These are phyloP conservation scores for Termitomyces sp. DNA, from an alignment of 768 basidiomycete species.

Conservation along the genomic window DNA sequence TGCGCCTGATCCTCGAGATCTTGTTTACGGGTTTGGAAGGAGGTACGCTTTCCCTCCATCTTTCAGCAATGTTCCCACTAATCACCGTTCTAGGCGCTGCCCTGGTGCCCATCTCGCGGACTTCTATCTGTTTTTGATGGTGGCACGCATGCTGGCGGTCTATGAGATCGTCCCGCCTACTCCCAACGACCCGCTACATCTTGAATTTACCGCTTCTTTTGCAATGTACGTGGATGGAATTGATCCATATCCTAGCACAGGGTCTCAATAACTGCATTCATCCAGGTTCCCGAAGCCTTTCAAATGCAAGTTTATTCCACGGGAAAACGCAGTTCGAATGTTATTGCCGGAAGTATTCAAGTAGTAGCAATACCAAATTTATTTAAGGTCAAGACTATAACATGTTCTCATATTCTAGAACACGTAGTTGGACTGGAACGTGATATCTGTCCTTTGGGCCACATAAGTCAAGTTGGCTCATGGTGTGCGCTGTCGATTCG, in stretches of 20 bases:
- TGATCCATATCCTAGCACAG: neutral
- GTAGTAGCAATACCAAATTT: neutral
- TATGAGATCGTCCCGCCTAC: neutral
- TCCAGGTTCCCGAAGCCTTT: neutral
- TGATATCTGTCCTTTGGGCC: too few species aligned
- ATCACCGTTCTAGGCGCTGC: neutral
- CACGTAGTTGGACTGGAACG: neutral
- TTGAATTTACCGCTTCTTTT: neutral
- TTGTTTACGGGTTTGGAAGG: neutral
- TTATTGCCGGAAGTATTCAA: neutral
- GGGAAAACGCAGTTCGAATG: neutral
- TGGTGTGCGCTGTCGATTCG: neutral
- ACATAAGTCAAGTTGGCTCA: neutral
- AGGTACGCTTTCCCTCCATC: neutral
- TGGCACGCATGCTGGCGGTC: neutral
- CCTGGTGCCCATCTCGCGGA: neutral
- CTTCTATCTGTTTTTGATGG: neutral
- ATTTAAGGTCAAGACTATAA: neutral
- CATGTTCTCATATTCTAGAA: neutral
- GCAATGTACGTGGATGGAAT: neutral
- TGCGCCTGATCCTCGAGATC: neutral
- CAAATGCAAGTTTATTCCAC: neutral
- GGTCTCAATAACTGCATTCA: too few species aligned
- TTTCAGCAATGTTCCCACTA: too few species aligned
- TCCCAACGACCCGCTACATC: neutral